Percentiles rank a stretch among this genome's conserved stretches.
Conservation (phyloP, 164 flowering plant genomes). For the Umbilicus rupestris region DNA sequence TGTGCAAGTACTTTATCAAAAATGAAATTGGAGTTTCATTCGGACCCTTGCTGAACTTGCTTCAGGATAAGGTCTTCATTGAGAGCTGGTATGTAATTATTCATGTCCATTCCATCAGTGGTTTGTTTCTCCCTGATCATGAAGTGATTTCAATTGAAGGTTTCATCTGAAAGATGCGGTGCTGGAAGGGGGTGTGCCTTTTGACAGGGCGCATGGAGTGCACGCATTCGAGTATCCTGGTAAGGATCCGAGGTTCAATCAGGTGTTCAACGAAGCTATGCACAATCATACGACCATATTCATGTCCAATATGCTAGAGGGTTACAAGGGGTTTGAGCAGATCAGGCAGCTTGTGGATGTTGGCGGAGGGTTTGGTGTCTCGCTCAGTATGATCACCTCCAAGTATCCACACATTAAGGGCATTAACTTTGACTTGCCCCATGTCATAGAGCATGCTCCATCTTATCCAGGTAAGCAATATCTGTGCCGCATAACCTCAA, state of each 20-base stretch:
- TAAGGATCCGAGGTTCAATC: slow-evolving; percentile 19
- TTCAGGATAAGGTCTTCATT: slow-evolving; percentile 21
- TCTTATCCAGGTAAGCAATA: slow-evolving; percentile 24
- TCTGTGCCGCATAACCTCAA: background rate
- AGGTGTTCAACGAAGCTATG: slow-evolving; percentile 26
- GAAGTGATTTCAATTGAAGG: slow-evolving; percentile 16
- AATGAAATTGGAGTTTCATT: slow-evolving; percentile 20
- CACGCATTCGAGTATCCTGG: slow-evolving; percentile 19
- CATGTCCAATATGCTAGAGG: slow-evolving; percentile 16
- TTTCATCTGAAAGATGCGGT: slow-evolving; percentile 24
- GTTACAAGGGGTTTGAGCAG: slow-evolving; percentile 29
- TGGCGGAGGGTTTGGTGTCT: slow-evolving; percentile 33
- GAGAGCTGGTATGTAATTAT: slow-evolving; percentile 25
- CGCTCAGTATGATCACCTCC: slow-evolving; percentile 18
- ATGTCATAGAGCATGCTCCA: slow-evolving; percentile 25
- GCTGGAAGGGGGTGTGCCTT: slow-evolving; percentile 37
- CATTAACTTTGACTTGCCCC: slow-evolving; percentile 38
- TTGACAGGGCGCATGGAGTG: slow-evolving; percentile 25
- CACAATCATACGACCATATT: slow-evolving; percentile 12
- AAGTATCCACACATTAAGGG: slow-evolving; percentile 26
- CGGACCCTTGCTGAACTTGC: slow-evolving; percentile 11
- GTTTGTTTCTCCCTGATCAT: background rate
- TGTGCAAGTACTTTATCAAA: slow-evolving; percentile 13
- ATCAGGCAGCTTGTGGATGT: slow-evolving; percentile 27
- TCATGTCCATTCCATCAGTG: background rate